These are phyloP conservation scores for Isatis tinctoria DNA, from an alignment of 345 rosid genomes.

Conservation along the genomic window DNA sequence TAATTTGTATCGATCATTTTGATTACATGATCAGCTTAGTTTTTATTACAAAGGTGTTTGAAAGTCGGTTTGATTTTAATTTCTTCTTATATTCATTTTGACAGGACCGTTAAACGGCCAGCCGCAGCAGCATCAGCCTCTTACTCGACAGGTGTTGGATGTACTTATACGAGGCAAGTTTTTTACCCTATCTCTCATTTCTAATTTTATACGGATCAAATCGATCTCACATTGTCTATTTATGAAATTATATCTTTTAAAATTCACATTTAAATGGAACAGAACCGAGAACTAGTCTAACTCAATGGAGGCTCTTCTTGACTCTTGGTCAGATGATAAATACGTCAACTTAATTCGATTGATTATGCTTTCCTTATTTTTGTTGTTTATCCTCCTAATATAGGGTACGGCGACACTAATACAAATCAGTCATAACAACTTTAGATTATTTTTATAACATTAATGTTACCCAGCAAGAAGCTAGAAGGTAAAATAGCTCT, in stretches of 20 bases:
- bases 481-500: slow-evolving; percentile 66
- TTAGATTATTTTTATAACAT: neutral
- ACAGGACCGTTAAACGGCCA: slow-evolving; percentile 12
- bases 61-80: neutral
- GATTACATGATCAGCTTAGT: neutral
- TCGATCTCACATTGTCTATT: neutral
- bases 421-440: neutral
- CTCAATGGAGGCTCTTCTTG: neutral
- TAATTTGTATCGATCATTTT: neutral
- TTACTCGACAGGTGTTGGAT: slow-evolving; percentile 9
- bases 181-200: neutral
- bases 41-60: neutral
- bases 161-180: slow-evolving; percentile 13
- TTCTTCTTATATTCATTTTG: neutral
- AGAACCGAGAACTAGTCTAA: neutral
- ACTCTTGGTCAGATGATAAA: neutral
- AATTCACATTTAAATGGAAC: neutral
- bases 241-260: neutral
- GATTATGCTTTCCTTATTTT: neutral
- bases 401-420: neutral
- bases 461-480: slow-evolving; percentile 30
- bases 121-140: slow-evolving; percentile 6
- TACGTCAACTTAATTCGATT: no score
- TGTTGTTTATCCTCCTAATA: no score
- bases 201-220: neutral